These are phyloP conservation scores for Tarenaya hassleriana DNA, from an alignment of 345 rosid genomes.

Conservation along the genomic window DNA sequence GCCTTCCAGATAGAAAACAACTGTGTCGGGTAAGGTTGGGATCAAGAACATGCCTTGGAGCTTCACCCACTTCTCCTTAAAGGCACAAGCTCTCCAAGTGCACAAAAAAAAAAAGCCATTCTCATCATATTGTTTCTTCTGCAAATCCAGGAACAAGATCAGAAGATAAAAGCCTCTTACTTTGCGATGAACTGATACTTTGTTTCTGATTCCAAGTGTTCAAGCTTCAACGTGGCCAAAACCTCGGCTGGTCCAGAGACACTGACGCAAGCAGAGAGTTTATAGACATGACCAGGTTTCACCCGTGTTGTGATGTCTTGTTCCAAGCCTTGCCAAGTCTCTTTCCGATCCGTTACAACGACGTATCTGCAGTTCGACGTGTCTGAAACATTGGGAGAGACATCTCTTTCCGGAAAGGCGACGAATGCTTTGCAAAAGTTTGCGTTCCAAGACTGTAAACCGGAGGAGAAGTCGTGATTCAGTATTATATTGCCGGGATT, in stretches of 20 bases:
- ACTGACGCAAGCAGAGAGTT: conserved; percentile 63
- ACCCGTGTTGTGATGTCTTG: conserved; percentile 76
- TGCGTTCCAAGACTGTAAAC: conserved; percentile 66
- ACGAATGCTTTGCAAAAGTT: conserved; percentile 71
- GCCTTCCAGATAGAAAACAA: conserved; percentile 83
- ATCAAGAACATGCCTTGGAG: conserved; percentile 76
- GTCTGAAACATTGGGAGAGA: conserved; percentile 39
- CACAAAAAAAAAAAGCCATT: too few species aligned
- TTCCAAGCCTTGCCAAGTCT: conserved; percentile 94
- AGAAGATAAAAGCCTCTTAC: conserved; percentile 31
- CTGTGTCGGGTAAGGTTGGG: conserved; percentile 48
- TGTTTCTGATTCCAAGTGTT: conserved; percentile 40
- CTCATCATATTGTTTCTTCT: conserved; percentile 37
- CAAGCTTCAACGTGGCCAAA: conserved; percentile 71
- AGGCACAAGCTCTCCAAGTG: conserved; percentile 55
- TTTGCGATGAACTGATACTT: conserved; percentile 60
- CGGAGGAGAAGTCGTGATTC: conserved; percentile 73
- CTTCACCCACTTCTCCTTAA: conserved; percentile 63
- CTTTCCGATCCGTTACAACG: conserved; percentile 57
- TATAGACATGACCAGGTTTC: conserved; percentile 42
- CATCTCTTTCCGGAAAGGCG: conserved; percentile 35
- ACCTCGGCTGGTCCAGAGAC: conserved; percentile 60
- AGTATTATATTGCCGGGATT: conserved; percentile 46
- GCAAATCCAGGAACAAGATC: conserved; percentile 30
- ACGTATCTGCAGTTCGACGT: conserved; percentile 36